A percentile compares a stretch with the other conserved stretches of the same genome.
Conservation (phyloP, 306 rosid species). For the Quercus wislizeni region DNA sequence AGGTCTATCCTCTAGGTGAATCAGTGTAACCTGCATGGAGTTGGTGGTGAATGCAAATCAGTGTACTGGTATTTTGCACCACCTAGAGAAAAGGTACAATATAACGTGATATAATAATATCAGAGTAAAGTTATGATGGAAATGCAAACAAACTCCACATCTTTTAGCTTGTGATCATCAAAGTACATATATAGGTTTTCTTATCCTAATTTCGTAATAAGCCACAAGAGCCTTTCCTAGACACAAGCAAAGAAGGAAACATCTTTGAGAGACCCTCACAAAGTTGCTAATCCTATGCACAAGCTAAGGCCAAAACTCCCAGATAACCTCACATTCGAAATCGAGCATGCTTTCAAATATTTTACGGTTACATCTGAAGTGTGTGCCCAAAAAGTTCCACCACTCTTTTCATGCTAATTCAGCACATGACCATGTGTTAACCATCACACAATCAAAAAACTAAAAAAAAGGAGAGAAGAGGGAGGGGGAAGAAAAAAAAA, state of each 20-base stretch:
- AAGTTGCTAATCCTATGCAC: background rate
- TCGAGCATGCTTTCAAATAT: background rate
- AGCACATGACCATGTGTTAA: too few species aligned
- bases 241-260: background rate
- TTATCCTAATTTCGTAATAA: too few species aligned
- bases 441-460: too few species aligned
- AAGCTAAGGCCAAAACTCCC: background rate
- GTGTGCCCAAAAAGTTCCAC: too few species aligned
- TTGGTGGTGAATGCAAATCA: slow-evolving; percentile 6
- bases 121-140: too few species aligned
- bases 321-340: background rate
- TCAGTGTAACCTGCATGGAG: slow-evolving; percentile 73
- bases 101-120: background rate
- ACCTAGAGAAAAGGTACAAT: background rate
- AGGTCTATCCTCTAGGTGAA: slow-evolving; percentile 95
- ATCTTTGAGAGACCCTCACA: background rate
- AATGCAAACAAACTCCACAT: too few species aligned
- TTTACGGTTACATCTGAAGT: too few species aligned
- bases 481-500: too few species aligned
- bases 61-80: background rate
- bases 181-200: too few species aligned
- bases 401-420: too few species aligned
- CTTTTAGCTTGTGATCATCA: too few species aligned
- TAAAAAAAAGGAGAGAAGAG: too few species aligned
- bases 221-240: background rate